Conservation (phyloP, 306 rosid genomes). For the Ziziphus jujuba region DNA sequence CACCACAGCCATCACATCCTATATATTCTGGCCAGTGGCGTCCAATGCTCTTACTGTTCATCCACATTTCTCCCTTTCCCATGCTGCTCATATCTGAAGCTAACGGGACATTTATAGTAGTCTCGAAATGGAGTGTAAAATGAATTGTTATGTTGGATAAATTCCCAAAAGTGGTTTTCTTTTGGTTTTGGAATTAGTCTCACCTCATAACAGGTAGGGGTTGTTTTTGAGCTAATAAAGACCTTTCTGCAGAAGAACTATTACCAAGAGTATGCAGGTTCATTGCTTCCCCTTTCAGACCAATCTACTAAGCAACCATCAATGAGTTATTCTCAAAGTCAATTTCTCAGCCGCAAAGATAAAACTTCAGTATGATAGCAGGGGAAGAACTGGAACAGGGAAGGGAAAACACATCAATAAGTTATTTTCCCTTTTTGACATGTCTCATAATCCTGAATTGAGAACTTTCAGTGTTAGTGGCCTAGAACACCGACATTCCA, state of each 20-base stretch:
- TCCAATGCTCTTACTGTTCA: conserved; percentile 83
- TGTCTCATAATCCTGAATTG: conserved; percentile 81
- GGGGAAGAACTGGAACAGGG: background rate
- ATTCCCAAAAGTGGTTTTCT: background rate
- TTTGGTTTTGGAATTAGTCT: conserved; percentile 13
- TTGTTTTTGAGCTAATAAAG: conserved; percentile 58
- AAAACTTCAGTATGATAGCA: background rate
- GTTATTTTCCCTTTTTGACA: conserved; percentile 73
- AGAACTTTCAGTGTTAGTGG: conserved; percentile 72
- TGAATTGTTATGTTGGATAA: conserved; percentile 3
- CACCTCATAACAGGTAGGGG: conserved; percentile 98
- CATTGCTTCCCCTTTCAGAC: conserved; percentile 75
- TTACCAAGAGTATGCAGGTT: conserved; percentile 72
- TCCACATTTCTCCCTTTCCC: conserved; percentile 96
- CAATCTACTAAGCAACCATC: conserved; percentile 46
- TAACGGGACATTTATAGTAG: conserved; percentile 67
- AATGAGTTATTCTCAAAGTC: conserved; percentile 12
- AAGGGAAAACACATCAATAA: conserved; percentile 1
- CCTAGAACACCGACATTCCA: conserved; percentile 96
- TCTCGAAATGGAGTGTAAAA: conserved; percentile 42
- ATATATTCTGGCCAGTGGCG: conserved; percentile 86
- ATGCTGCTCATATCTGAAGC: conserved; percentile 92
- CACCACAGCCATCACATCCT: conserved; percentile 61
- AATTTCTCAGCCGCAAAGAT: background rate
- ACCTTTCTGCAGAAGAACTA: conserved; percentile 65